These are phyloP conservation scores for Chaetomiaceae sp. DNA, from an alignment of 2,329 filamentous ascomycete genomes.

Conservation along the genomic window DNA sequence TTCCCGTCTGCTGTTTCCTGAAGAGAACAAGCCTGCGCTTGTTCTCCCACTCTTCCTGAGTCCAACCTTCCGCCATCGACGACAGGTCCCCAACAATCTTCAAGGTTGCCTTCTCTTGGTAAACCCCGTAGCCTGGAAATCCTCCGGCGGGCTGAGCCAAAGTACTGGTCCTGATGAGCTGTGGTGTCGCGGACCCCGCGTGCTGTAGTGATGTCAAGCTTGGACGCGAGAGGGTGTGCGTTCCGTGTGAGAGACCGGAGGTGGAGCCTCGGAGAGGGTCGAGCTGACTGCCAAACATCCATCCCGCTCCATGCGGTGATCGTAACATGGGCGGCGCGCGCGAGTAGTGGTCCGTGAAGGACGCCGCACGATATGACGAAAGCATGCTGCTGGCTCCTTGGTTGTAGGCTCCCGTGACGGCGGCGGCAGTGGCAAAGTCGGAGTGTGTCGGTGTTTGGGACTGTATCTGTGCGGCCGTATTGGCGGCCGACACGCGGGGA, in stretches of 20 bases:
- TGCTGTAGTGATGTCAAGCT: constrained; percentile 44
- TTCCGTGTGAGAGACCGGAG: constrained; percentile 35
- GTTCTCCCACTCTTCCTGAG: constrained; percentile 68
- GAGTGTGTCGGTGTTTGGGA: constrained; percentile 34
- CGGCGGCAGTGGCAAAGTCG: constrained; percentile 24
- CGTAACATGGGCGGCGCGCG: constrained; percentile 28
- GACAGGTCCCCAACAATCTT: constrained; percentile 83
- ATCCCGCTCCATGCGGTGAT: constrained; percentile 25
- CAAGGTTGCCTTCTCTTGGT: constrained; percentile 75
- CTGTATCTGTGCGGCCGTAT: constrained; percentile 35
- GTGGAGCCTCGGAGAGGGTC: constrained; percentile 34
- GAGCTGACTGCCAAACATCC: constrained; percentile 35
- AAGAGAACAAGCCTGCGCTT: constrained; percentile 86
- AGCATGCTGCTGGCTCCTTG: constrained; percentile 48
- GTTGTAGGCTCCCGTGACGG: constrained; percentile 31
- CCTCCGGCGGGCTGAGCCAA: constrained; percentile 34
- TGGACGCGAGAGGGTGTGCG: constrained; percentile 41
- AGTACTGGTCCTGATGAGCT: constrained; percentile 52
- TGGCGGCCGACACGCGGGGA: constrained; percentile 43
- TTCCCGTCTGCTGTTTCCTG: constrained; percentile 72
- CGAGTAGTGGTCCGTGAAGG: constrained; percentile 45
- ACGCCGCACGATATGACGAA: constrained; percentile 47
- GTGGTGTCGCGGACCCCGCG: constrained; percentile 36
- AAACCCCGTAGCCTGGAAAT: constrained; percentile 40
- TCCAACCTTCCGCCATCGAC: constrained; percentile 79